phyloP scores from a whole-genome alignment of 176 grass and related monocot species.

The Eremochloa ophiuroides region DNA sequence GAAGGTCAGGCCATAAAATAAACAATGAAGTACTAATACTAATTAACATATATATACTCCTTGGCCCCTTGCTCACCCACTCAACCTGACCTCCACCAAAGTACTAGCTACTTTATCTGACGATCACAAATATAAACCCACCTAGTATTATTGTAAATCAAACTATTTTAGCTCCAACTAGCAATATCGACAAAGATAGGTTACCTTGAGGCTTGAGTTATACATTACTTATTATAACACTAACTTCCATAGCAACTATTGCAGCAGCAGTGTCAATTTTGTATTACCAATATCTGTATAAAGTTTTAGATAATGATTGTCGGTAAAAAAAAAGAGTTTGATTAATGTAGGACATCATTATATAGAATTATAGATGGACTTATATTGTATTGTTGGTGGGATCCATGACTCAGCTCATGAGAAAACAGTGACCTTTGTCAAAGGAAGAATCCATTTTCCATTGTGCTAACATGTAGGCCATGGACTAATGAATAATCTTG shows the following conservation, averaged over 20 bases:
- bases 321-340: neutral
- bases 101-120: neutral
- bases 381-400: neutral
- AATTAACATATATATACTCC: neutral
- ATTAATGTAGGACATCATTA: neutral
- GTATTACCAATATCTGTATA: neutral
- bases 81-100: neutral
- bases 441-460: neutral
- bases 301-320: neutral
- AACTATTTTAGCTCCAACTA: neutral
- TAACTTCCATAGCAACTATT: neutral
- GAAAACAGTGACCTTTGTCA: conserved; percentile 4
- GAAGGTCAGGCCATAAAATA: neutral
- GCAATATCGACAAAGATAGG: neutral
- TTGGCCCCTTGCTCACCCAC: neutral
- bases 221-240: neutral
- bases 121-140: neutral
- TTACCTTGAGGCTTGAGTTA: neutral
- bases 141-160: neutral
- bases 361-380: too few species aligned
- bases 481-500: neutral
- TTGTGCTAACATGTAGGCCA: neutral
- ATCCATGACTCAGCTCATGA: neutral
- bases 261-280: neutral
- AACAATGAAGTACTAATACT: neutral